These are phyloP conservation scores for Dentipellis fragilis DNA, from an alignment of 768 basidiomycete genomes.

Conservation along the genomic window DNA sequence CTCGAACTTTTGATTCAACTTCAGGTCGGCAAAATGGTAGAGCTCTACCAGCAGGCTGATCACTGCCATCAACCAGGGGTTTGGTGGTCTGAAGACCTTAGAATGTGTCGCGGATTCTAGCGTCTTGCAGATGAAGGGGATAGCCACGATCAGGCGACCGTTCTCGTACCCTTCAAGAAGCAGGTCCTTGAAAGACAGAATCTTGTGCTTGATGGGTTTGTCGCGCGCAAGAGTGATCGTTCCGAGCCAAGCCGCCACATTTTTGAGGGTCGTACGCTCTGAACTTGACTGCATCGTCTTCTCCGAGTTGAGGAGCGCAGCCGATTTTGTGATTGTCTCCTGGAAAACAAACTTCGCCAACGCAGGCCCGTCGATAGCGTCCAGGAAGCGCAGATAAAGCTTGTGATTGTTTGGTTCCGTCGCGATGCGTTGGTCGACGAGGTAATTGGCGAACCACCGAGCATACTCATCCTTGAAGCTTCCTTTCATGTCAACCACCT, in stretches of 20 bases:
- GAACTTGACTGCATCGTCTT: slow-evolving; percentile 76
- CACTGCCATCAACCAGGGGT: slow-evolving; percentile 98
- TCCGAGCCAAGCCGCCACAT: slow-evolving; percentile 92
- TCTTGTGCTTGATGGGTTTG: slow-evolving; percentile 85
- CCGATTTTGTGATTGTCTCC: slow-evolving; percentile 87
- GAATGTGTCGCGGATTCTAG: slow-evolving; percentile 86
- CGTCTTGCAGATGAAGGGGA: slow-evolving; percentile 97
- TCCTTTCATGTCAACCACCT: slow-evolving; percentile 77
- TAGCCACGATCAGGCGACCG: slow-evolving; percentile 83
- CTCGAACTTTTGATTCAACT: slow-evolving; percentile 95
- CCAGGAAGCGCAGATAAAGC: slow-evolving; percentile 89
- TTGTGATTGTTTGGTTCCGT: slow-evolving; percentile 96
- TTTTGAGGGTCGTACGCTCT: slow-evolving; percentile 84
- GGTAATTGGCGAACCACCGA: slow-evolving; percentile 95
- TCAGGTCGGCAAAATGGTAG: slow-evolving; percentile 95
- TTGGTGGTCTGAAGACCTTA: slow-evolving; percentile 89
- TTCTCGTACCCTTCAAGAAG: slow-evolving; percentile 92
- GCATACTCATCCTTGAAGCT: slow-evolving; percentile 78
- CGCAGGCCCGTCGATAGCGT: slow-evolving; percentile 59
- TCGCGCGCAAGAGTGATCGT: slow-evolving; percentile 88
- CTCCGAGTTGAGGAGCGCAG: slow-evolving; percentile 82
- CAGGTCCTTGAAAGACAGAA: slow-evolving; percentile 95
- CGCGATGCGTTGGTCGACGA: slow-evolving; percentile 92
- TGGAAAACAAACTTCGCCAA: slow-evolving; percentile 78
- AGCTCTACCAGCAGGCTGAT: slow-evolving; percentile 85